phyloP scores from a whole-genome alignment of 768 basidiomycete genomes.

The Hericium coralloides region DNA sequence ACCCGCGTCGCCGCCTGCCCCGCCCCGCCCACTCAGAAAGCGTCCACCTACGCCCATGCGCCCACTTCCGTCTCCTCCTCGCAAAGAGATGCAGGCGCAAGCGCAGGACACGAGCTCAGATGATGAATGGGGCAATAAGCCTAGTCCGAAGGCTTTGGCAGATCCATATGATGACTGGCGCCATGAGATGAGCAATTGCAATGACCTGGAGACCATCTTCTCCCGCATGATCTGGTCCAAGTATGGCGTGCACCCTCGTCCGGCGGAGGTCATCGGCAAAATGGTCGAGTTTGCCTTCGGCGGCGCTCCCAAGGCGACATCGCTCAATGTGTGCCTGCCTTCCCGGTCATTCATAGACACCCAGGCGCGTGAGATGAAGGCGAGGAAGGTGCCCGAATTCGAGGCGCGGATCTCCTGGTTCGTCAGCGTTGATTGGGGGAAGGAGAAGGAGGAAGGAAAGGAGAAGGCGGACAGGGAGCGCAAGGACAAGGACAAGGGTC shows the following conservation, averaged over 20 bases:
- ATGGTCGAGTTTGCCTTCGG: constrained; percentile 45
- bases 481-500: constrained; percentile 18
- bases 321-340: constrained; percentile 49
- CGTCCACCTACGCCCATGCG: no score
- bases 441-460: constrained; percentile 25
- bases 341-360: constrained; percentile 26
- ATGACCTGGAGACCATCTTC: constrained; percentile 49
- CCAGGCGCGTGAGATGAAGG: constrained; percentile 13
- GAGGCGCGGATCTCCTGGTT: constrained; percentile 25
- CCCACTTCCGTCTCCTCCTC: no score
- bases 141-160: not conserved
- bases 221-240: constrained; percentile 46
- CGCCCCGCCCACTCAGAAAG: no score
- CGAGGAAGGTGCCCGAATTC: constrained; percentile 8
- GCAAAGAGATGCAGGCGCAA: no score
- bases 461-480: constrained; percentile 16
- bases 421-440: constrained; percentile 26
- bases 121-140: no score
- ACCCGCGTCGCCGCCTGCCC: no score
- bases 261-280: constrained; percentile 39
- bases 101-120: no score
- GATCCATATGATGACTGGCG: constrained; percentile 31
- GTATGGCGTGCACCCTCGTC: constrained; percentile 43
- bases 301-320: constrained; percentile 32
- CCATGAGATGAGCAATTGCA: constrained; percentile 28